Conservation (phyloP, 2,329 filamentous ascomycete genomes). For the Leptodontidium sp. region DNA sequence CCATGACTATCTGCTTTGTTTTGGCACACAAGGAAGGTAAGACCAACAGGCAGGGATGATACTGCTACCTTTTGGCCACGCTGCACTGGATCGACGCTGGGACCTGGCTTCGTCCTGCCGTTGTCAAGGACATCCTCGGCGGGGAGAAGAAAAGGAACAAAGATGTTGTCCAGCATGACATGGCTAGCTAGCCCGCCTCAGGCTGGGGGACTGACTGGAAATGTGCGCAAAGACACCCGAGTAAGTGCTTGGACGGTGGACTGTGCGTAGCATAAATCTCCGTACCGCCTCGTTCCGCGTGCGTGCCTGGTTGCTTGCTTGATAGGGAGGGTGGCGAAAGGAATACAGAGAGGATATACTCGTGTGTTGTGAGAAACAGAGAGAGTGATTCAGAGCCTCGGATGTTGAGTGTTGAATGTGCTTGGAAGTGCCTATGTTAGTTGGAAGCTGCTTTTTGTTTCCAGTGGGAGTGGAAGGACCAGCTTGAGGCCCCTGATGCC, state of each 20-base stretch:
- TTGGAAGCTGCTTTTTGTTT: not conserved
- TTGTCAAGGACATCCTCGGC: conserved; percentile 30
- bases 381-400: not conserved
- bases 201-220: conserved; percentile 7
- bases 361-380: too few species aligned
- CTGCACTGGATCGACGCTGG: conserved; percentile 21
- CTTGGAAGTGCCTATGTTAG: not conserved
- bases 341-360: not conserved
- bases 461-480: not conserved
- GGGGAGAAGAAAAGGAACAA: conserved; percentile 23
- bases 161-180: conserved; percentile 4
- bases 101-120: conserved; percentile 24
- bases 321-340: not conserved
- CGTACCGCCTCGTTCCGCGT: conserved; percentile 15
- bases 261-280: conserved; percentile 24
- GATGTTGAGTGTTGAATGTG: too few species aligned
- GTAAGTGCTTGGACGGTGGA: conserved; percentile 27
- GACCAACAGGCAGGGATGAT: conserved; percentile 5
- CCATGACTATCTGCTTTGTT: conserved; percentile 12
- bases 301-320: not conserved
- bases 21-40: conserved; percentile 19
- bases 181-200: conserved; percentile 16
- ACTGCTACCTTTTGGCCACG: conserved; percentile 3
- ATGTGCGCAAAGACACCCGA: conserved; percentile 5
- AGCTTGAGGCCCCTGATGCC: not conserved